A percentile compares a stretch with the other conserved stretches of the same genome.
phyloP scores from a whole-genome alignment of 495 filamentous ascomycete species.

The Podospora fimiseda region DNA sequence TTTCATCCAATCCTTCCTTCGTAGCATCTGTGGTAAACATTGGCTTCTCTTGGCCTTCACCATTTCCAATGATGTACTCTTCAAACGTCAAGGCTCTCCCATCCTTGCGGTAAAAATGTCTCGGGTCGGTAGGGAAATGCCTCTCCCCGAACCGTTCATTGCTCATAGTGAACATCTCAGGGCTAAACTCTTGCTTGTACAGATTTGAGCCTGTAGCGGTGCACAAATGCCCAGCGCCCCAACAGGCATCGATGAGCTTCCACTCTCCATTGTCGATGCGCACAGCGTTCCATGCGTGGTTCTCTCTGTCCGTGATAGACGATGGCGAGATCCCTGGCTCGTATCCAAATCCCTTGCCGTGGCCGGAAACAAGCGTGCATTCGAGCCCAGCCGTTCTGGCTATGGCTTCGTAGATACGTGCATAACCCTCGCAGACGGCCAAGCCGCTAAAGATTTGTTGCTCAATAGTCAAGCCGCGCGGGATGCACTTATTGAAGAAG shows the following conservation, averaged over 20 bases:
- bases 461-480: conserved; percentile 55
- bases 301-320: conserved; percentile 50
- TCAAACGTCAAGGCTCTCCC: conserved; percentile 57
- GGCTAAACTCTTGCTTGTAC: conserved; percentile 64
- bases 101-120: conserved; percentile 59
- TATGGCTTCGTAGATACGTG: conserved; percentile 69
- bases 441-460: conserved; percentile 64
- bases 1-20: conserved; percentile 58
- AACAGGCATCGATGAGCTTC: conserved; percentile 89
- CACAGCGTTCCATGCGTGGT: conserved; percentile 90
- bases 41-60: conserved; percentile 37
- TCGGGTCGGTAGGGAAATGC: conserved; percentile 69
- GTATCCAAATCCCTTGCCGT: conserved; percentile 84
- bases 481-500: conserved; percentile 66
- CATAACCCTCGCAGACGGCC: conserved; percentile 90
- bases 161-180: conserved; percentile 65
- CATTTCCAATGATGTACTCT: conserved; percentile 60
- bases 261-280: conserved; percentile 77
- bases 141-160: conserved; percentile 74
- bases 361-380: conserved; percentile 61
- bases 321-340: conserved; percentile 46
- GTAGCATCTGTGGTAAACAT: conserved; percentile 46
- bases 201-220: conserved; percentile 14
- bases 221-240: conserved; percentile 72
- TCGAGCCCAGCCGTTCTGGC: conserved; percentile 70